These are phyloP conservation scores for Pseudogymnoascus destructans DNA, from an alignment of 2,329 filamentous ascomycete species.

Conservation along the genomic window DNA sequence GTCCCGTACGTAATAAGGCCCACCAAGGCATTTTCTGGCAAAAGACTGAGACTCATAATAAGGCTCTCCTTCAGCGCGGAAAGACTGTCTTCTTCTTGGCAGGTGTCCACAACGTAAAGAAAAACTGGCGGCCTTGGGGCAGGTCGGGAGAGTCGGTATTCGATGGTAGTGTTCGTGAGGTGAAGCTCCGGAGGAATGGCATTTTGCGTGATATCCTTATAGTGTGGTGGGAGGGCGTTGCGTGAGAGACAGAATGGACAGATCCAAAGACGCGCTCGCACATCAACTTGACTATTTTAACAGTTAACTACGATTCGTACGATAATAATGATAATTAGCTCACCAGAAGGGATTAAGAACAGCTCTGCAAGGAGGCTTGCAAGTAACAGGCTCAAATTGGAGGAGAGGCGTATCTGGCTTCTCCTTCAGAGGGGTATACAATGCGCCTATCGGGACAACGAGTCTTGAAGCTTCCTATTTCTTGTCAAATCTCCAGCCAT, in stretches of 20 bases:
- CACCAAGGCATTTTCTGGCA: constrained; percentile 70
- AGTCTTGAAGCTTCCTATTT: constrained; percentile 78
- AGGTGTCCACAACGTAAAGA: constrained; percentile 76
- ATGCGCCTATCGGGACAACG: constrained; percentile 87
- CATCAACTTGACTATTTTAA: constrained; percentile 58
- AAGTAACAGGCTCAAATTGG: constrained; percentile 92
- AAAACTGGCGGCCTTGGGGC: constrained; percentile 82
- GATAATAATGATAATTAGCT: constrained; percentile 25
- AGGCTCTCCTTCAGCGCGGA: constrained; percentile 74
- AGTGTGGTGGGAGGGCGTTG: constrained; percentile 71
- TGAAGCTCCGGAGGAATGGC: constrained; percentile 75
- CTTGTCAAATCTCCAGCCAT: constrained; percentile 21
- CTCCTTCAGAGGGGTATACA: constrained; percentile 94
- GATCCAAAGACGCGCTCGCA: constrained; percentile 74
- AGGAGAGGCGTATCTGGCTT: constrained; percentile 79
- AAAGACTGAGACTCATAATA: constrained; percentile 70
- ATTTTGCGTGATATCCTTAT: constrained; percentile 78
- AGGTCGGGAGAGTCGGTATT: constrained; percentile 68
- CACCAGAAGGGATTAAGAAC: constrained; percentile 97
- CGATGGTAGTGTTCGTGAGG: constrained; percentile 74
- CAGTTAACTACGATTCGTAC: constrained; percentile 17
- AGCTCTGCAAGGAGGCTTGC: constrained; percentile 89
- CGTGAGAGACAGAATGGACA: constrained; percentile 78
- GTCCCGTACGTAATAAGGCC: constrained; percentile 82
- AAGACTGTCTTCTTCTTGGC: constrained; percentile 77